Base-by-base conservation (phyloP, 306 rosid species). In the Casuarina glauca region DNA sequence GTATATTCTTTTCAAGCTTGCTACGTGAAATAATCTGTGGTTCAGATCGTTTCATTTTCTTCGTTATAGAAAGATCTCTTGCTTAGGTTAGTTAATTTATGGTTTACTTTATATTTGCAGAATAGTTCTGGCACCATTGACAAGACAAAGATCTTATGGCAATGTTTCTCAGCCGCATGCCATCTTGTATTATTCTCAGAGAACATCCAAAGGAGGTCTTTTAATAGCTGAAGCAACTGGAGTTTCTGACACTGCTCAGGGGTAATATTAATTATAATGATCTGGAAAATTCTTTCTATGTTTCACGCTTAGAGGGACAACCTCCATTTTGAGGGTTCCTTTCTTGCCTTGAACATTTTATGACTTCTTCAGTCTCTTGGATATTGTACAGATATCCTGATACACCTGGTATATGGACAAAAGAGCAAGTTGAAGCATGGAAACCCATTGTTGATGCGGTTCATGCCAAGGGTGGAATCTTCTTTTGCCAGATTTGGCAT, bases 121-220 rank as follows among this genome's bases (percentile, higher is more conserved):
- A 68, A 10, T 91, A 41, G 92, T 84, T 17, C 80, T 91, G 80
- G 90, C 97, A 38, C 91, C 97, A 2, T 62, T 91, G 54, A 84
- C 76, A 9, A 78, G 92, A 58, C 78, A 49, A 43, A 78, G 88
- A 64, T 85, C 91, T 9, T 85, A 85, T 50, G 12, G 41, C 43
- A 84, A 83, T 46, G 89, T 91, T 69, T 89, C 97, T 5, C 97
- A 89, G 73, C 87, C 90, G 0, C 93, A 87, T 53, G 97, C 88
- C 38, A 58, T 86, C 46, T 81, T 90, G 45, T 86, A 88, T 82
- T 90, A 90, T 73, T 78, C 94, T 44, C 48, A 44, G 1, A 44
- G 48, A 44, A 43, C 88, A 46, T 58, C 87, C 62, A 83, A 83
- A 75, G 89, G 78, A 8, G 89, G 89, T 9, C 68, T 86, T 70